Conservation (phyloP, 2,329 filamentous ascomycete species). For the Colletotrichum cereale region DNA sequence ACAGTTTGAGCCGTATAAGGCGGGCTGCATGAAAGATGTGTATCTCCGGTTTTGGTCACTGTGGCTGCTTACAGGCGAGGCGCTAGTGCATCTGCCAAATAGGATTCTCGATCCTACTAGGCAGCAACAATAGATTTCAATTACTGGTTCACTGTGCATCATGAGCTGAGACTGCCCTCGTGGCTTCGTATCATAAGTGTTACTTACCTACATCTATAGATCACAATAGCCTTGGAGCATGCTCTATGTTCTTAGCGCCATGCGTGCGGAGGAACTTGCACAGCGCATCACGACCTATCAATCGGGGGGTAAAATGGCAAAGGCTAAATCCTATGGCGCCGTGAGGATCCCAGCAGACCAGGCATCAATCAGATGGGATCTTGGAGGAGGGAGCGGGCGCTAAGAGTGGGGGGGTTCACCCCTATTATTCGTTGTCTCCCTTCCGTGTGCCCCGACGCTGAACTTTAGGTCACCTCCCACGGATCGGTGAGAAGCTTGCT, state of each 20-base stretch:
- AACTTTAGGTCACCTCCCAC: conserved; percentile 10
- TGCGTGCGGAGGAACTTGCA: not conserved
- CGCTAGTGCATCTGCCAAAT: not conserved
- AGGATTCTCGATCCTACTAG: too few species aligned
- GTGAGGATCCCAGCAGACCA: not conserved
- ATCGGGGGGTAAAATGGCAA: not conserved
- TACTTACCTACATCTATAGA: too few species aligned
- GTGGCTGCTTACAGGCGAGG: conserved; percentile 16
- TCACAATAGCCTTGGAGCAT: not conserved
- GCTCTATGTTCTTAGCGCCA: not conserved
- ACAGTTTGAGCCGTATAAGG: not conserved
- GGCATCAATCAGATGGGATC: not conserved
- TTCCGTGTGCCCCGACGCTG: not conserved
- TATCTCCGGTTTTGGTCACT: not conserved
- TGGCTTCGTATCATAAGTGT: not conserved
- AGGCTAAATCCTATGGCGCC: too few species aligned
- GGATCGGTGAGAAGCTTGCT: not conserved
- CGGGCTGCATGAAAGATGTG: too few species aligned
- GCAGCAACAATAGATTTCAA: too few species aligned
- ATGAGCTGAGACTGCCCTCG: not conserved
- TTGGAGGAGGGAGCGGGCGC: not conserved
- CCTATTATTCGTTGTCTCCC: conserved; percentile 14
- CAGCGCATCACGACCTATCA: not conserved
- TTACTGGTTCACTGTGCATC: not conserved
- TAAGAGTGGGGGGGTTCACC: conserved; percentile 11